Percentiles rank a stretch among this genome's conserved stretches.
Conservation (phyloP, 2,329 filamentous ascomycete species). For the Emmonsiellopsis sp. region DNA sequence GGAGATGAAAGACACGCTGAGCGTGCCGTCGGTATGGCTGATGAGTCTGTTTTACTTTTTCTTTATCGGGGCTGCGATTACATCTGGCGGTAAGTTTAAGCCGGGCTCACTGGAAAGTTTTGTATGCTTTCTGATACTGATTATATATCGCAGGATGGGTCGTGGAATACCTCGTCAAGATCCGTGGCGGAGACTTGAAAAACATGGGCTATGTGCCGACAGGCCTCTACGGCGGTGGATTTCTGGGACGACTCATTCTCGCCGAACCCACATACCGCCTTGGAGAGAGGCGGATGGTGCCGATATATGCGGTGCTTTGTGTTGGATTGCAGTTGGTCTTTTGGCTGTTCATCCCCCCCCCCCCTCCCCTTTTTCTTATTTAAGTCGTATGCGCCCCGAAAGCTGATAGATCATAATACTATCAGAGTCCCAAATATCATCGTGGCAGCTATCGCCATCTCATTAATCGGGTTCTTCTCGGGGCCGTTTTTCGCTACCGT, state of each 20-base stretch:
- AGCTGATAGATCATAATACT: not conserved
- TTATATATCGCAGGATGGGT: constrained; percentile 44
- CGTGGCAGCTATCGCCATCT: constrained; percentile 46
- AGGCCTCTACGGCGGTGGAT: constrained; percentile 49
- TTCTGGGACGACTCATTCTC: constrained; percentile 49
- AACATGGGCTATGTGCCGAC: constrained; percentile 55
- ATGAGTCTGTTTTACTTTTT: constrained; percentile 58
- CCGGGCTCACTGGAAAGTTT: not conserved
- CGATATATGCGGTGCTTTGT: constrained; percentile 45
- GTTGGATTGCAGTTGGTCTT: constrained; percentile 51
- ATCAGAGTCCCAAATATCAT: constrained; percentile 33
- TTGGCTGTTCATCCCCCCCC: constrained; percentile 37
- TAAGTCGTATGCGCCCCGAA: too few relatives aligned
- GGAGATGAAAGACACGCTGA: constrained; percentile 20
- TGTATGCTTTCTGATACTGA: not conserved
- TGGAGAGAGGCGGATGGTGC: constrained; percentile 50
- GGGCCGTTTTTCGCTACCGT: constrained; percentile 52
- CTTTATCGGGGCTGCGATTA: constrained; percentile 48
- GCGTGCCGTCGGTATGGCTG: constrained; percentile 40
- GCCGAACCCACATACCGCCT: constrained; percentile 52
- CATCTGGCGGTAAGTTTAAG: constrained; percentile 32
- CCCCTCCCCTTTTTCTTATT: not conserved
- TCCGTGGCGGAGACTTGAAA: constrained; percentile 48
- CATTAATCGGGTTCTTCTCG: constrained; percentile 48
- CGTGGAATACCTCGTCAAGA: constrained; percentile 54